Base-by-base conservation (phyloP, 306 rosid species). In the Astragalus glycyphyllos region DNA sequence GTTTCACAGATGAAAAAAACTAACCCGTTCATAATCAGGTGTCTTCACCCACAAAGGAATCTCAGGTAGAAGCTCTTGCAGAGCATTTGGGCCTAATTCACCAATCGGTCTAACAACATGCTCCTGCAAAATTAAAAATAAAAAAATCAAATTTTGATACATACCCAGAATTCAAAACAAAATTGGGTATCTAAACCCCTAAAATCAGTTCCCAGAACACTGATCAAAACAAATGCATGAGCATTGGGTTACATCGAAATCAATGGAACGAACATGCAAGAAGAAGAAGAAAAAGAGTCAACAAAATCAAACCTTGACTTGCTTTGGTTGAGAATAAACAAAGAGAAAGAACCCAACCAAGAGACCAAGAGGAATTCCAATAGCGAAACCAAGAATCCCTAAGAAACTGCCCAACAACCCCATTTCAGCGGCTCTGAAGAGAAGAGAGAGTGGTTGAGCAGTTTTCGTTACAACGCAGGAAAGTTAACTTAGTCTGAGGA, bases 21-120 rank as follows among this genome's bases (percentile, higher is more conserved):
- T 81, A 66, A 94, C 98, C 62, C 98, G 86, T 80, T 90, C 96
- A 46, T 84, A 86, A 75, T 90, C 95, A 4, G 94, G 94, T 45
- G 75, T 84, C 83, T 94, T 90, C 54, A 94, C 86, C 97, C 98
- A 94, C 13, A 86, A 47, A 47, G 98, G 98, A 73, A 94, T 94
- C 79, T 94, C 96, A 48, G 85, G 87, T 47, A 82, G 50, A 69
- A 94, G 77, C n/a, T 89, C 96, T 76, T 81, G 87, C 89, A 90
- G 61, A 57, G 92, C 77, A 72, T 20, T 59, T 45, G 91, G 82
- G 54, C 95, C 98, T 34, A 90, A 87, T 77, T 94, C 96, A 77
- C 75, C 46, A 11, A 90, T 77, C 13, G 94, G 96, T 73, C 83
- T 86, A 47, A 81, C 72, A 11, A 63, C 82, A 55, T 88, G 92